phyloP scores from a whole-genome alignment of 768 basidiomycete species.

The Agaricus subrufescens region DNA sequence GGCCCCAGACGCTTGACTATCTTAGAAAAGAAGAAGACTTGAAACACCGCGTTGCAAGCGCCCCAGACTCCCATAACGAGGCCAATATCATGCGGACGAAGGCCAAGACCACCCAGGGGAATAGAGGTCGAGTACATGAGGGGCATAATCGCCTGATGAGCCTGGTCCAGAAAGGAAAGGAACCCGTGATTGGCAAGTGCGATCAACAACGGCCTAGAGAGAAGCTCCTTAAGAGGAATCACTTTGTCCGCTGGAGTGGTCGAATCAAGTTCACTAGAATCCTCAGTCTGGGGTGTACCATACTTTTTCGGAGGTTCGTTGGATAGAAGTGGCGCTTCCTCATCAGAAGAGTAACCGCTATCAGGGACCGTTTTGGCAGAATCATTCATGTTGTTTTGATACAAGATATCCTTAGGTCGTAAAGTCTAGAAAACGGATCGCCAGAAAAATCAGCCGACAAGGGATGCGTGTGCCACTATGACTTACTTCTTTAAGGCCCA shows the following conservation, averaged over 20 bases:
- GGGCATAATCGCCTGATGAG: slow-evolving; percentile 23
- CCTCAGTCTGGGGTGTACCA: slow-evolving; percentile 3
- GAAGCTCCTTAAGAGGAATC: slow-evolving; percentile 16
- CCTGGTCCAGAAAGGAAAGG: slow-evolving; percentile 25
- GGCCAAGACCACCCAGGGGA: slow-evolving; percentile 49
- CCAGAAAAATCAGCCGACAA: background rate
- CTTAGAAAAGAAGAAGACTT: slow-evolving; percentile 41
- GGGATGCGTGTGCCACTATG: background rate
- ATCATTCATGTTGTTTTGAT: background rate
- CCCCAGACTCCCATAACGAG: slow-evolving; percentile 46
- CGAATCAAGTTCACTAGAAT: background rate
- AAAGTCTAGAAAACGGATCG: slow-evolving; percentile 8
- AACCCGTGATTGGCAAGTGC: slow-evolving; percentile 21
- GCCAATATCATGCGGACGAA: slow-evolving; percentile 49
- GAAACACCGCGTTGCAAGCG: slow-evolving; percentile 46
- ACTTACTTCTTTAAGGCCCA: slow-evolving; percentile 25
- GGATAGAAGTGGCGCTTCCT: slow-evolving; percentile 2
- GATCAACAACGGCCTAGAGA: slow-evolving; percentile 20
- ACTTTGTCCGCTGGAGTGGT: slow-evolving; percentile 7
- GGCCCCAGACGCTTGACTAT: slow-evolving; percentile 44
- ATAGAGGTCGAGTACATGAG: slow-evolving; percentile 45
- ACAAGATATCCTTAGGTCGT: background rate
- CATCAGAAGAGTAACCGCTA: background rate
- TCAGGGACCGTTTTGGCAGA: background rate
- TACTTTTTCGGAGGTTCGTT: slow-evolving; percentile 3